Evolutionary conservation across 192 early-diverging fungal genomes (phyloP).

Genomic region (Endogone sp.): DNA sequence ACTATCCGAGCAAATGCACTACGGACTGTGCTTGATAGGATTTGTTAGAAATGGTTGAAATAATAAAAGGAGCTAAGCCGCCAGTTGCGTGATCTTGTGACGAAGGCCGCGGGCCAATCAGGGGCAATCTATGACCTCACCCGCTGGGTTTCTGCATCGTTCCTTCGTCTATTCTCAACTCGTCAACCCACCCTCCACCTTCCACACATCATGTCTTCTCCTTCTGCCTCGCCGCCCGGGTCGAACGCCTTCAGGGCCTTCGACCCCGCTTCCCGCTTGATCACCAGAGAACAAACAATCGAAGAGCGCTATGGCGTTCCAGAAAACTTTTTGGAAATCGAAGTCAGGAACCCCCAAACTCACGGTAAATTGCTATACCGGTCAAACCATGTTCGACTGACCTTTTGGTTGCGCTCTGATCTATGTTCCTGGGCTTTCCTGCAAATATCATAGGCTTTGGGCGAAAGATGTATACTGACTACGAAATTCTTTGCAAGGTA

Average conservation of each 20-base stretch:
- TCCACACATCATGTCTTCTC: background rate
- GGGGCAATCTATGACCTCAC: no score
- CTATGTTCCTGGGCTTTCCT: background rate
- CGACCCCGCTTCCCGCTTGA: conserved; percentile 15
- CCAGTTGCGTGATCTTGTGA: no score
- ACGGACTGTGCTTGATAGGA: conserved; percentile 38
- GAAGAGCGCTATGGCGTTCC: conserved; percentile 82
- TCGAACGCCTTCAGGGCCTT: conserved; percentile 17
- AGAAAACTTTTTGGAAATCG: conserved; percentile 97
- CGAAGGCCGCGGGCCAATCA: no score
- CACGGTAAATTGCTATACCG: conserved; percentile 51
- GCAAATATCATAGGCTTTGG: conserved; percentile 46
- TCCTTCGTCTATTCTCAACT: no score
- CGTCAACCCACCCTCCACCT: no score
- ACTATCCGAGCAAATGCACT: conserved; percentile 34
- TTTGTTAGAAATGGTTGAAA: conserved; percentile 30
- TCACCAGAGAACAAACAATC: conserved; percentile 48
- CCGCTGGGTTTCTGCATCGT: no score
- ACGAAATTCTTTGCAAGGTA: conserved; percentile 91
- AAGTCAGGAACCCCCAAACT: conserved; percentile 85
- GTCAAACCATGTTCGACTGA: background rate
- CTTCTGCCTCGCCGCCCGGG: background rate
- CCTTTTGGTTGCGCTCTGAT: conserved; percentile 1
- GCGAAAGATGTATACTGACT: conserved; percentile 90
- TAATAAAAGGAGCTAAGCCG: no score